These are phyloP conservation scores for Daedaleopsis sinensis DNA, from an alignment of 768 basidiomycete species.

Conservation along the genomic window DNA sequence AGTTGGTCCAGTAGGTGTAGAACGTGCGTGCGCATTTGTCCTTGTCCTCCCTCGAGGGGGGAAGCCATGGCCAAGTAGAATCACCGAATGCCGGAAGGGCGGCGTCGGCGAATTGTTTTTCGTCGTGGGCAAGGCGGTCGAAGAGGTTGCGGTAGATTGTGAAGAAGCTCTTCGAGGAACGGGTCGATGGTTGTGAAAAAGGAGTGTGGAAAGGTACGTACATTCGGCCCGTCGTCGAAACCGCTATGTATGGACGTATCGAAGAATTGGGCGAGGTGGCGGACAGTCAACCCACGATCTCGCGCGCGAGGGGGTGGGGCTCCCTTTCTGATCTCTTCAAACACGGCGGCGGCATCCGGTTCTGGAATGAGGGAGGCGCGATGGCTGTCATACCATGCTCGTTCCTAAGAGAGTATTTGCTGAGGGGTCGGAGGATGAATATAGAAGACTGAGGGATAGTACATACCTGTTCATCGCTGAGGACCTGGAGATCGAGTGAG, in stretches of 20 bases:
- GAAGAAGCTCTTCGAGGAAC: conserved; percentile 76
- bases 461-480: conserved; percentile 91
- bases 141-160: conserved; percentile 89
- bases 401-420: conserved; percentile 66
- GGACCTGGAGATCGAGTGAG: conserved; percentile 52
- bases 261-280: conserved; percentile 86
- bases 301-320: conserved; percentile 51
- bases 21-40: conserved; percentile 68
- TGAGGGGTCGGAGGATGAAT: background rate
- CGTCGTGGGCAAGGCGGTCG: conserved; percentile 79
- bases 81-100: conserved; percentile 85
- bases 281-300: conserved; percentile 77
- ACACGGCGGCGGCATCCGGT: conserved; percentile 82
- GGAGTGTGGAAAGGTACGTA: conserved; percentile 36
- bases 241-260: conserved; percentile 68
- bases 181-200: background rate
- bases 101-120: conserved; percentile 51
- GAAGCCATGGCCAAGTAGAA: conserved; percentile 73
- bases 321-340: conserved; percentile 83
- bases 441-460: background rate
- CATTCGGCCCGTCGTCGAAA: conserved; percentile 65
- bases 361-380: conserved; percentile 78
- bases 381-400: conserved; percentile 98
- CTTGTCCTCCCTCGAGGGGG: conserved; percentile 45
- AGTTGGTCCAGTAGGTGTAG: conserved; percentile 86